Base-by-base conservation (phyloP, 2,329 filamentous ascomycete species). In the Ceratocystis colombiana region DNA sequence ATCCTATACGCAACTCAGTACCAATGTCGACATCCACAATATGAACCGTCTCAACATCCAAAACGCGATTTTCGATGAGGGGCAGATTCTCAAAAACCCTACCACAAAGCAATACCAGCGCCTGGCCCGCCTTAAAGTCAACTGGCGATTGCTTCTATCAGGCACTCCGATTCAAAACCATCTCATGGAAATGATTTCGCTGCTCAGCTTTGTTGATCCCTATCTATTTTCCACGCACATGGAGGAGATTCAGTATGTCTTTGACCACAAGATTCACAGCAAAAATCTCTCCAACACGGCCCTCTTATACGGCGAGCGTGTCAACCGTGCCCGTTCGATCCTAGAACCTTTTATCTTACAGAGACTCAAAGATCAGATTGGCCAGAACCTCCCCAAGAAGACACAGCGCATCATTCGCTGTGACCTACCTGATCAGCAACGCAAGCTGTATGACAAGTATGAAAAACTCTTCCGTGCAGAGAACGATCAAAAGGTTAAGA, bases 141-240 rank as follows among this genome's bases (percentile, higher is more conserved):
- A 84, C n/a, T 96, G 94, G 81, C 86, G 91, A 69, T 82, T 99
- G 63, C 80, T 99, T 3, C 82, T 99, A 8, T 78, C 76, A 12
- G 94, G 94, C 53, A 99, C 94, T 0, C 94, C 94, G 0, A 82
- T 99, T 1, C 90, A 95, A 74, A 95, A 99, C 77, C 97, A 97
- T 73, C 79, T 99, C 22, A 87, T 93, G 73, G 94, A 99, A 76
- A 84, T 99, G 72, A 88, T 91, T 50, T 89, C 91, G 1, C 83
- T 99, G 15, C 82, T 99, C 12, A 90, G 88, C n/a, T 97, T 99
- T 73, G 91, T 99, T 72, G 88, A 97, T 75, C 94, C 94, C 0
- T 78, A 83, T 6, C 82, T 97, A 45, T 99, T 99, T 74, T 79
- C 83, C 8, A 83, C 87, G 45, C 85, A 88, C 69, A 67, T 66